Base-by-base conservation (phyloP, 345 rosid species). In the Melastoma malabathricum region DNA sequence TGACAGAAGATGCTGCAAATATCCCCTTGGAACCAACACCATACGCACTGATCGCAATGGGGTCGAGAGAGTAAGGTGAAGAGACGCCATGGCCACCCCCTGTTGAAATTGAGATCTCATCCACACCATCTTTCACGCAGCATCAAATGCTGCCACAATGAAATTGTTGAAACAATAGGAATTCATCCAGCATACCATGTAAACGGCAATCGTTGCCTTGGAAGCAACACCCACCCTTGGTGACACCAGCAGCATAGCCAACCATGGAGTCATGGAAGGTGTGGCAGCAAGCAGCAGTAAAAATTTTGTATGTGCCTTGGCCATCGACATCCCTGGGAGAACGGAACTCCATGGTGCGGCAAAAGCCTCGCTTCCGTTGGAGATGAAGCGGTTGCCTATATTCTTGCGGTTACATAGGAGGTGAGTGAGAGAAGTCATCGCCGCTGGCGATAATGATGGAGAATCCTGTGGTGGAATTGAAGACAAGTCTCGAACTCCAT, bases 221-320 rank as follows among this genome's bases (percentile, higher is more conserved):
- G 89, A 89, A 2, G 96, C 95, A 4, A 90, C 93, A 0, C 93
- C 98, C 93, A 0, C 93, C 98, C 58, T 86, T 90, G 0, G 98
- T 93, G 7, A 86, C 65, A 8, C 92, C 95, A 0, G 63, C 8
- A 6, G 96, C 93, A 51, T 80, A 90, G 3, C 95, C 96, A 14
- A 67, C 68, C 89, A 90, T 80, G 54, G 82, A 86, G 4, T 87
- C 89, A 0, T 62, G 59, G 58, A 82, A 86, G 1, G 82, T 50
- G 64, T 84, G 46, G 51, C 95, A 65, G 0, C 96, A 87, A 0
- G 89, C 81, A 5, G 87, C 86, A 6, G 87, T 90, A 2, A 93
- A 90, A 2, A 93, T 84, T 0, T 87, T 86, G 70, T 86, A 84
- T 4, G 93, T 90, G 12, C 95, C 95, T 18, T 86, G 98, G 17